Conservation (phyloP, 495 filamentous ascomycete genomes). For the Xylaria flabelliformis region DNA sequence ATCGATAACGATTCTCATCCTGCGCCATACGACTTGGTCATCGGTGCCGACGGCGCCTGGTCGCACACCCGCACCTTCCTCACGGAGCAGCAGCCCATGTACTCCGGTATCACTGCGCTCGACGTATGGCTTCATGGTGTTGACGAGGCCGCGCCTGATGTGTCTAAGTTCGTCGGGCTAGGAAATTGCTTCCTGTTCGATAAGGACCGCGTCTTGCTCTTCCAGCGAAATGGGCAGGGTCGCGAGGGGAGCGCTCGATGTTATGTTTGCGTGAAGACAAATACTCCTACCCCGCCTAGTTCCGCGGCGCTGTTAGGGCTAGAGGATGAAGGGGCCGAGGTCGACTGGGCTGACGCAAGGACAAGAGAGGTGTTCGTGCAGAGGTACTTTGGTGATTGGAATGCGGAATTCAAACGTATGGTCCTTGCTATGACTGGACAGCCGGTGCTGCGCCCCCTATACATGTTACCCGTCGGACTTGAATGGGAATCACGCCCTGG, state of each 20-base stretch:
- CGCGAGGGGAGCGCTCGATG: constrained; percentile 38
- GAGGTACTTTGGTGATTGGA: constrained; percentile 49
- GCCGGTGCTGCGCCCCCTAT: constrained; percentile 44
- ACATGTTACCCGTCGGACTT: constrained; percentile 59
- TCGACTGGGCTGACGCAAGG: constrained; percentile 34
- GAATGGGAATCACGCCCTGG: constrained; percentile 53
- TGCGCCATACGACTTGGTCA: constrained; percentile 10
- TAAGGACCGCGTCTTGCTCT: constrained; percentile 47
- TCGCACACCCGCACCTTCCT: constrained; percentile 57
- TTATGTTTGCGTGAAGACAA: constrained; percentile 47
- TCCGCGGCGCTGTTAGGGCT: constrained; percentile 35
- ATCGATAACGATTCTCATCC: constrained; percentile 41
- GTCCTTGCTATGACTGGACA: constrained; percentile 26
- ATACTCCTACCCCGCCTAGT: constrained; percentile 31
- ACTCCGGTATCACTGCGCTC: constrained; percentile 53
- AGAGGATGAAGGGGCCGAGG: constrained; percentile 45
- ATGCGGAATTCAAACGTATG: constrained; percentile 38
- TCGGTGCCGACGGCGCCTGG: constrained; percentile 69
- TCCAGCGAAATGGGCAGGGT: constrained; percentile 53
- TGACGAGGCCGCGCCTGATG: constrained; percentile 26
- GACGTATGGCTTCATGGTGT: constrained; percentile 46
- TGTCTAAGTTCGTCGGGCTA: constrained; percentile 48
- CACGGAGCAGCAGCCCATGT: constrained; percentile 54
- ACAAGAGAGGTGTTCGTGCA: constrained; percentile 44
- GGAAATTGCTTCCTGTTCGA: constrained; percentile 54